Evolutionary conservation across 176 grass and related monocot genomes (phyloP), one percentile per base, ranked within the genome.

Genomic region (Thalia dealbata): DNA sequence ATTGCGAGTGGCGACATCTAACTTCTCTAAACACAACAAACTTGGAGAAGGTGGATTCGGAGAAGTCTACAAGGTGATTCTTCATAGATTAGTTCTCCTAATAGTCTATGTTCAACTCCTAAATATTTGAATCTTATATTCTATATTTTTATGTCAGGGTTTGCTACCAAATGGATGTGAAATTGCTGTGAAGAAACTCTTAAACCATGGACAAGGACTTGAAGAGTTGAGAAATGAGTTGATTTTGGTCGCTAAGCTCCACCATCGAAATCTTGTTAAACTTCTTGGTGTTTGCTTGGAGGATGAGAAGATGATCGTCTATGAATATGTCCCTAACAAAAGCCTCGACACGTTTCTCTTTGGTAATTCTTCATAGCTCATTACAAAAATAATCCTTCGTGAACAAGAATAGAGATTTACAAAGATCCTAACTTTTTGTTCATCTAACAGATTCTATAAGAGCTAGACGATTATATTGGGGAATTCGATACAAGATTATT

Each of bases 241-340:
- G 12, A 67, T 86, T 62, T 86, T 88, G 76, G 83, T 91, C 71
- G 91, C 91, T 42, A 96, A 91, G 50, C 85, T 91, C 79, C 83
- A 81, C 75, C 88, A 96, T 71, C 91, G 78, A 67, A 96, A 96
- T 91, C 80, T 96, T 63, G 86, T 96, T 24, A 90, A 81, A 50
- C 78, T 91, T 76, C 13, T 91, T 3, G 91, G 88, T 32, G 85
- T 91, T 73, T 96, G 85, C 78, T 80, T 96, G 78, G 82, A 88
- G 59, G 85, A 88, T 30, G 91, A 95, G 75, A 95, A 69, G 70
- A 35, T 95, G 64, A 84, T 95, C 71, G 83, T 88, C 30, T 92
- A 92, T 61, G 89, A 92, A 82, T 86, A 84, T 73, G 76, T 91
- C 65, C 79, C 83, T 21, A 96, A 96, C 64, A 86, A 76, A 88